Evolutionary conservation across 2,329 filamentous ascomycete species (phyloP).

Genomic region (Fusarium sp.): DNA sequence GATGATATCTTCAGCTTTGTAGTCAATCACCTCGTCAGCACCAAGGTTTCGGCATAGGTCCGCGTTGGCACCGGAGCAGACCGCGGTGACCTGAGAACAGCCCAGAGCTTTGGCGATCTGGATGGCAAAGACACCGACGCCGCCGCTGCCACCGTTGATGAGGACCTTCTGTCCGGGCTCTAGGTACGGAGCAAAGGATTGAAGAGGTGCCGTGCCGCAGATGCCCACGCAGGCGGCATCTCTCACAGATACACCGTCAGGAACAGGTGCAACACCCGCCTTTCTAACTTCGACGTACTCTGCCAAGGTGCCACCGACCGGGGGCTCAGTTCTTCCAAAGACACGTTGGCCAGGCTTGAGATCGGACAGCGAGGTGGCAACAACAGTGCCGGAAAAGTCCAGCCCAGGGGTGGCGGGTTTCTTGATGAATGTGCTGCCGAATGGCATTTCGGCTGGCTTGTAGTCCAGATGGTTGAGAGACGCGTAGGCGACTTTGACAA

Average conservation of each 20-base stretch:
- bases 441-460: constrained; percentile 33
- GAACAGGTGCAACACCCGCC: constrained; percentile 2
- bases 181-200: constrained; percentile 5
- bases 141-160: constrained; percentile 35
- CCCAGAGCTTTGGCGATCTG: constrained; percentile 30
- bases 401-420: constrained; percentile 31
- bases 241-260: constrained; percentile 2
- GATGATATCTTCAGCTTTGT: not conserved
- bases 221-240: constrained; percentile 29
- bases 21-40: constrained; percentile 21
- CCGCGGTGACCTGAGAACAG: constrained; percentile 4
- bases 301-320: constrained; percentile 14
- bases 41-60: constrained; percentile 18
- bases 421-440: constrained; percentile 5
- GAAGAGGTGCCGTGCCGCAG: constrained; percentile 21
- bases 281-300: constrained; percentile 31
- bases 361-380: not conserved
- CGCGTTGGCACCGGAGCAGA: constrained; percentile 20
- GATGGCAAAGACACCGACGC: constrained; percentile 28
- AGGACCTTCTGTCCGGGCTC: constrained; percentile 1
- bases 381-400: constrained; percentile 34
- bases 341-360: constrained; percentile 17
- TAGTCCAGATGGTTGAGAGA: constrained; percentile 40
- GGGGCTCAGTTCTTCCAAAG: constrained; percentile 26
- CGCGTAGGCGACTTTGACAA: constrained; percentile 33